Base-by-base conservation (phyloP, 2,329 filamentous ascomycete genomes). In the Cladosporium phlei region DNA sequence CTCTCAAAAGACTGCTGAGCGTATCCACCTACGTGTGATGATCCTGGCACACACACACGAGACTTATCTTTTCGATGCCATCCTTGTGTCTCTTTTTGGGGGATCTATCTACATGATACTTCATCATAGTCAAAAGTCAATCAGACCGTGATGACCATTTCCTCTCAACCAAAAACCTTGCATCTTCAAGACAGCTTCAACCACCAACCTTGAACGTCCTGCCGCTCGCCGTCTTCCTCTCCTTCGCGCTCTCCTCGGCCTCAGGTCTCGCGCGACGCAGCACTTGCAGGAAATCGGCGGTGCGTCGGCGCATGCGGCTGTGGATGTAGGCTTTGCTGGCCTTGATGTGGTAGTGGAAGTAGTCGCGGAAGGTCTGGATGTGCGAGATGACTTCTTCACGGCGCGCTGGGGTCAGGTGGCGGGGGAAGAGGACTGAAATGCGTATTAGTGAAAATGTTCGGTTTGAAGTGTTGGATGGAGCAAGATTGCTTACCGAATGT, bases 261-360 rank as follows among this genome's bases (percentile, higher is more conserved):
- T 98, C 93, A 33, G 93, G 94, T 61, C 93, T 80, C 51, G 93
- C 93, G 72, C 94, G 82, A 66, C 94, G 91, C 55, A 98, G 79
- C n/a, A 98, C 91, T 79, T 98, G 94, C 48, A 98, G 81, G 75
- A 98, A 98, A 68, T 98, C 94, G 39, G 93, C 93, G 8, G 94
- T 98, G 67, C 93, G 82, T 75, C 91, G 88, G 66, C 93, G 84
- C 93, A 98, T 98, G 62, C 94, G 82, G 25, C 90, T 94, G 77
- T 98, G 93, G 56, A 98, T 98, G 64, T 96, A 98, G 44, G 94
- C 93, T 77, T 98, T 98, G 53, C 90, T 96, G 22, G 93, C 94
- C 73, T 98, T 98, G 72, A 98, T 98, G 70, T 98, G 93, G 69
- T 99, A 99, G 70, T 99, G 93, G 77, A 99, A 98, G 71, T 98